phyloP scores from a whole-genome alignment of 1,284 basidiomycete species.

The Trametes pubescens region DNA sequence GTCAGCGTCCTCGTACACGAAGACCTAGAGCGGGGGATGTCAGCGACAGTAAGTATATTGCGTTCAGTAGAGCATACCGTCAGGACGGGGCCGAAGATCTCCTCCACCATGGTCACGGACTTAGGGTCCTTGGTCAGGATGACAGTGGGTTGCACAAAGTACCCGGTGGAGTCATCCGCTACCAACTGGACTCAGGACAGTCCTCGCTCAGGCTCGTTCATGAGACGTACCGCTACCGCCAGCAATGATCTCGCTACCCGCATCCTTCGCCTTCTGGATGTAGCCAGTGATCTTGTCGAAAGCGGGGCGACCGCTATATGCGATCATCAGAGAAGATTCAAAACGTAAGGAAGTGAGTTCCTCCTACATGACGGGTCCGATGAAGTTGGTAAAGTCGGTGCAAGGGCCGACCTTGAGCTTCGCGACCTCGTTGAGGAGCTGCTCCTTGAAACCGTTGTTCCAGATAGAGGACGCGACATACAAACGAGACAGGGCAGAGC shows the following conservation, averaged over 20 bases:
- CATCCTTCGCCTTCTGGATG: slow-evolving; percentile 89
- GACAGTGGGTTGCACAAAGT: slow-evolving; percentile 94
- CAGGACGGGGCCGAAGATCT: slow-evolving; percentile 97
- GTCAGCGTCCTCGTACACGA: slow-evolving; percentile 86
- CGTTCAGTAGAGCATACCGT: slow-evolving; percentile 62
- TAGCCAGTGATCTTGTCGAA: slow-evolving; percentile 91
- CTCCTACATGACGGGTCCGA: slow-evolving; percentile 94
- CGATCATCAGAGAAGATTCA: background rate
- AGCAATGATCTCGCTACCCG: slow-evolving; percentile 88
- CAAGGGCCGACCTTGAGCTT: slow-evolving; percentile 89
- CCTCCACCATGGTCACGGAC: slow-evolving; percentile 92
- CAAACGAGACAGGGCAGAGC: slow-evolving; percentile 91
- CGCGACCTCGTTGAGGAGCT: slow-evolving; percentile 76
- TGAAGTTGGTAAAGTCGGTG: slow-evolving; percentile 86
- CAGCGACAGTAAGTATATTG: background rate
- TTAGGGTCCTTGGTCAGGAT: slow-evolving; percentile 94
- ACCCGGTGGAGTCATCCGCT: slow-evolving; percentile 93
- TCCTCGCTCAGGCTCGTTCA: background rate
- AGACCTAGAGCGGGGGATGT: slow-evolving; percentile 59
- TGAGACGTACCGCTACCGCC: slow-evolving; percentile 76
- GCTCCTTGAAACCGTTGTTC: slow-evolving; percentile 88
- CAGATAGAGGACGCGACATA: slow-evolving; percentile 92
- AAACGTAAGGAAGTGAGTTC: background rate
- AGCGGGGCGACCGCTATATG: slow-evolving; percentile 73
- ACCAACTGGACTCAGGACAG: slow-evolving; percentile 14